phyloP scores from a whole-genome alignment of 495 filamentous ascomycete genomes.

The Gamarada debralockiae region DNA sequence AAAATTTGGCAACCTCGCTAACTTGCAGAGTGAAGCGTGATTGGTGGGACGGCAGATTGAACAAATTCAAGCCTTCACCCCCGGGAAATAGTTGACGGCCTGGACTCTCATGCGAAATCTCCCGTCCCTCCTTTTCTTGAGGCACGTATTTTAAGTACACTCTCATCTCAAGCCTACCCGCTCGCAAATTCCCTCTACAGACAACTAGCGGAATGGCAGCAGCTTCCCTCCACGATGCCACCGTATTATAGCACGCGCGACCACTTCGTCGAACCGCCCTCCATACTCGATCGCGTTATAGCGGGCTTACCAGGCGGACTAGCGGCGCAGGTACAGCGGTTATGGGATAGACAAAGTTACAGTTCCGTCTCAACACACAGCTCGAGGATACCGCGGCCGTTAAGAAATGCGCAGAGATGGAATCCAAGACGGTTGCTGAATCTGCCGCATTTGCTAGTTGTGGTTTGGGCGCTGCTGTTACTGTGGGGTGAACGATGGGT shows the following conservation, averaged over 20 bases:
- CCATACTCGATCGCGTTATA: slow-evolving; percentile 18
- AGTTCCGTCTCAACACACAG: slow-evolving; percentile 6
- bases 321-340: slow-evolving; percentile 13
- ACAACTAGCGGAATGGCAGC: slow-evolving; percentile 31
- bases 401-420: slow-evolving; percentile 12
- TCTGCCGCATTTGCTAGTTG: slow-evolving; percentile 61
- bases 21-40: too few relatives aligned
- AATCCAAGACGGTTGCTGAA: slow-evolving; percentile 37
- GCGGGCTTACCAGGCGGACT: slow-evolving; percentile 10
- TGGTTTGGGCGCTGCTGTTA: slow-evolving; percentile 71
- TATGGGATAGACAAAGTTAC: slow-evolving; percentile 13
- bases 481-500: slow-evolving; percentile 86
- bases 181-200: background rate
- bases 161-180: background rate
- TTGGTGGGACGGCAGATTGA: background rate
- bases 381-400: slow-evolving; percentile 1
- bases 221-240: slow-evolving; percentile 28
- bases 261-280: slow-evolving; percentile 18
- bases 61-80: background rate
- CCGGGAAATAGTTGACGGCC: background rate
- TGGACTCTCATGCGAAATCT: too few relatives aligned
- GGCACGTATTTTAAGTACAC: too few relatives aligned
- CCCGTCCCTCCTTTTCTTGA: too few relatives aligned
- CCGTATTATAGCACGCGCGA: slow-evolving; percentile 32
- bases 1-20: too few relatives aligned